A percentile compares a stretch with the other conserved stretches of the same genome.
Evolutionary conservation across 768 basidiomycete species (phyloP).

Genomic region (Pleurotus tuoliensis): DNA sequence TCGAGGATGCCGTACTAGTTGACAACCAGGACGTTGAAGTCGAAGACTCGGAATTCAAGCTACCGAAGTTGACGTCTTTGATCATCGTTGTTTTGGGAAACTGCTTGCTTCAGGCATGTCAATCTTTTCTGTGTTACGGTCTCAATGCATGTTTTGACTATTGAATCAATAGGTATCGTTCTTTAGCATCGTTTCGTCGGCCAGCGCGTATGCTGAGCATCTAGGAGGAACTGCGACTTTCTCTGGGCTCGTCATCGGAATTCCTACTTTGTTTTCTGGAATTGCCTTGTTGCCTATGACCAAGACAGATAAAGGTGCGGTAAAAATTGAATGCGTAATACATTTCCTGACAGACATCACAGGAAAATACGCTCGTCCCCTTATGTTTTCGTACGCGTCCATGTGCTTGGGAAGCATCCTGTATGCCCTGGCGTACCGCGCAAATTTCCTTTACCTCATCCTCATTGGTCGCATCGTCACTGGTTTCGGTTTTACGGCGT

Average conservation of each 20-base stretch:
- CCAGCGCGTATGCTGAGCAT: conserved; percentile 56
- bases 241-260: conserved; percentile 64
- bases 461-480: conserved; percentile 66
- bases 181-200: conserved; percentile 67
- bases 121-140: neutral
- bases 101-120: conserved; percentile 37
- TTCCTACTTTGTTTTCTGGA: conserved; percentile 61
- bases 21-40: neutral
- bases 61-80: conserved; percentile 42
- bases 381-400: conserved; percentile 50
- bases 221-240: conserved; percentile 69
- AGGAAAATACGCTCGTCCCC: conserved; percentile 54
- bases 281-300: conserved; percentile 53
- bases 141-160: neutral
- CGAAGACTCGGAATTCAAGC: conserved; percentile 33
- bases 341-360: neutral
- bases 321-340: neutral
- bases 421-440: conserved; percentile 57
- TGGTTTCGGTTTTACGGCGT: conserved; percentile 57
- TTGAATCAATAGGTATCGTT: conserved; percentile 47
- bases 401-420: conserved; percentile 54
- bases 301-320: conserved; percentile 50
- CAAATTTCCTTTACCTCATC: conserved; percentile 62
- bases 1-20: neutral
- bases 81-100: conserved; percentile 39